Base-by-base conservation (phyloP, 1,139 yeast species). In the Suhomyces wounanorum region DNA sequence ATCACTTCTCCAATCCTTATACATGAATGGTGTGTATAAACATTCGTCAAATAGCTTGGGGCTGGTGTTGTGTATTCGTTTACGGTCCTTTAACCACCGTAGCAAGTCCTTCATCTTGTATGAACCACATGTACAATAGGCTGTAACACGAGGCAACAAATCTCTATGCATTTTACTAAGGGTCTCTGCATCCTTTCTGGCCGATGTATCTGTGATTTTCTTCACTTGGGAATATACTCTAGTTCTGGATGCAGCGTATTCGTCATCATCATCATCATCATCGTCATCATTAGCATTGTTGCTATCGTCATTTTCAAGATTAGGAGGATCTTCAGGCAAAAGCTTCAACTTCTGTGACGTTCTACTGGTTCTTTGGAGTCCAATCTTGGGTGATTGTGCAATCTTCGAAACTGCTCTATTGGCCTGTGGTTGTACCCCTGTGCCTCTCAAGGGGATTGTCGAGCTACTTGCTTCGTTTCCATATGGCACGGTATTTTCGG, bases 31-130 rank as follows among this genome's bases (percentile, higher is more conserved):
- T 0, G 97, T 88, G 65, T 91, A 92, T 16, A 92, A 75, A 63
- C 98, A 94, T 67, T 94, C 99, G 63, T 94, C 98, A 69, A 92
- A 89, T 52, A 91, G 72, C 59, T 89, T 89, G 1, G 98, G 97
- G 56, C 84, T 82, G 0, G 96, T 85, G 44, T 89, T 87, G 62
- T 86, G 89, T 3, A 79, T 75, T 55, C 89, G 73, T 61, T 85
- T 88, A 18, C 92, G 79, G 48, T 89, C 96, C 59, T 87, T 85
- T 48, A 94, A 71, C 91, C 97, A 94, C 59, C 96, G 75, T 51
- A 87, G 77, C 43, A 94, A 72, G 49, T 92, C 97, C 59, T 87
- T 83, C 95, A 94, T 89, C 57, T 83, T 84, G 65, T 91, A 94
- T 23, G 96, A 85, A 36, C 97, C 94, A 41, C 97, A 91, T 0